Evolutionary conservation across 805 yeast genomes (phyloP).

Genomic region (Kregervanrija delftensis): DNA sequence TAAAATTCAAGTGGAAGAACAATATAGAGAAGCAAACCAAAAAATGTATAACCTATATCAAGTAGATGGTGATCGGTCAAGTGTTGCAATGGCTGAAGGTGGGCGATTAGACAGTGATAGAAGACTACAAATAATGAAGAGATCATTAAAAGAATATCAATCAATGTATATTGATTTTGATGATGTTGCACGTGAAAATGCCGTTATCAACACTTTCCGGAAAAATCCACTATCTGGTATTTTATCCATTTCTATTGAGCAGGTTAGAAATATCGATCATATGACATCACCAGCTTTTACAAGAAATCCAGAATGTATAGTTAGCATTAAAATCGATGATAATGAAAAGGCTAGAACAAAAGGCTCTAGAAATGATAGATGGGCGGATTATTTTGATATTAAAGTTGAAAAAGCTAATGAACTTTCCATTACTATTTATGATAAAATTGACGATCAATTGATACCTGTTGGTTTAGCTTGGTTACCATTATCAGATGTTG

Average conservation of each 20-base stretch:
- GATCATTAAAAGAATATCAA: constrained; percentile 79
- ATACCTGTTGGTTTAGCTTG: constrained; percentile 91
- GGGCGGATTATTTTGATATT: constrained; percentile 77
- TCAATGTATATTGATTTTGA: constrained; percentile 76
- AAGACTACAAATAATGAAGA: constrained; percentile 75
- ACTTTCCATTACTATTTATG: constrained; percentile 81
- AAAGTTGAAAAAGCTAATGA: constrained; percentile 89
- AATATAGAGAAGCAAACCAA: constrained; percentile 87
- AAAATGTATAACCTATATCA: constrained; percentile 81
- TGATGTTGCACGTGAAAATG: constrained; percentile 60
- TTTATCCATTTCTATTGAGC: constrained; percentile 63
- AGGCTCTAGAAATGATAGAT: constrained; percentile 67
- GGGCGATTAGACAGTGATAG: constrained; percentile 81
- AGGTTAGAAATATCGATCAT: constrained; percentile 88
- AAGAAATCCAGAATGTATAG: constrained; percentile 71
- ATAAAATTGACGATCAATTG: constrained; percentile 56
- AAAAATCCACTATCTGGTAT: constrained; percentile 82
- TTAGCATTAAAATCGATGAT: constrained; percentile 82
- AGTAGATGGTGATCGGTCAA: constrained; percentile 84
- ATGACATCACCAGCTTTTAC: constrained; percentile 76
- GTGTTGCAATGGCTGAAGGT: constrained; percentile 82
- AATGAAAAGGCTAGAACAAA: constrained; percentile 73
- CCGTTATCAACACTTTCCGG: constrained; percentile 61
- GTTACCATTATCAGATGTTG: constrained; percentile 84
- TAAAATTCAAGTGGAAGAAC: constrained; percentile 88